Base-by-base conservation (phyloP, 1,139 yeast genomes). In the Candida tetrigidarum region DNA sequence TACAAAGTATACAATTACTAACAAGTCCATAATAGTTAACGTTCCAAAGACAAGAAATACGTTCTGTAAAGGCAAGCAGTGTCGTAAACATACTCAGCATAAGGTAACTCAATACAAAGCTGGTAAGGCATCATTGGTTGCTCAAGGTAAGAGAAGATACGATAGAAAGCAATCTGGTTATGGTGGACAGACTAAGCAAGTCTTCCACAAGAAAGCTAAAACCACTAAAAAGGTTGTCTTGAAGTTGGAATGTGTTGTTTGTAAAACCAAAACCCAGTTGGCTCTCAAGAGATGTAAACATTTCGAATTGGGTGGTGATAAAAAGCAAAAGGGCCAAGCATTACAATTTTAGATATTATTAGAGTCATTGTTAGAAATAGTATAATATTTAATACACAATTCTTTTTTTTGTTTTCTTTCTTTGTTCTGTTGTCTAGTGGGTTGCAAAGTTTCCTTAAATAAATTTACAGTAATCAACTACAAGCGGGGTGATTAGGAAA, bases 341-440 rank as follows among this genome's bases (percentile, higher is more conserved):
- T 84, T 89, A 76, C 96, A 89, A 83, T 89, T 89, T 78, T 89
- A 84, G 83, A 33, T 11, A 3, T 6, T 8, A 6, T 16, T 10
- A 18, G 12, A 12, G n/a, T 28, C n/a, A n/a, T n/a, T n/a, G 15
- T 12, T 28, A 28, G 30, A 28, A 10, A 22, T 10, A 22, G 6
- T 28, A 5, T 11, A 15, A 11, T 28, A 28, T 28, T 15, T 30
- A 2, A 30, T 30, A 16, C n/a, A 30, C 22, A n/a, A 15, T 29
- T 29, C 29, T n/a, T n/a, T n/a, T n/a, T 16, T 27, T 27, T 12
- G 9, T 30, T 14, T n/a, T 14, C 14, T 11, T 28, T 12, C 30
- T 28, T 28, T 14, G 30, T 28, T 11, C 11, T 25, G 10, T 25
- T 25, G 27, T 25, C 4, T 25, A 9, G 30, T n/a, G n/a, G 30